Conservation (phyloP, 257 asterid species). For the Solanum paucissectum region DNA sequence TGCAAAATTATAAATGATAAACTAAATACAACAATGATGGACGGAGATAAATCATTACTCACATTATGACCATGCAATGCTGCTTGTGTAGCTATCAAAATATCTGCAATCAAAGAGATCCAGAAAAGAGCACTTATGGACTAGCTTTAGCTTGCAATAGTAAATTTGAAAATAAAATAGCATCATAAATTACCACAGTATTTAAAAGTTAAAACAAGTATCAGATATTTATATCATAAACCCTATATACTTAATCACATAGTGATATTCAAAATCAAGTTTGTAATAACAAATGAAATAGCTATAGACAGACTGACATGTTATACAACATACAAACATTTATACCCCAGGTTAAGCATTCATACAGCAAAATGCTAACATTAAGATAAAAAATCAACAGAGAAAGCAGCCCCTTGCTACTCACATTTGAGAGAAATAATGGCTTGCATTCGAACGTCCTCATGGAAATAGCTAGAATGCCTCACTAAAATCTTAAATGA, state of each 20-base stretch:
- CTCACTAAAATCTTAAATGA: conserved; percentile 68
- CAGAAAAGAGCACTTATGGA: not conserved
- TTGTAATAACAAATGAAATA: not conserved
- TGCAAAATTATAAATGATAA: not conserved
- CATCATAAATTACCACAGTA: not conserved
- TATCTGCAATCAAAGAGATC: conserved; percentile 44
- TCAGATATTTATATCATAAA: not conserved
- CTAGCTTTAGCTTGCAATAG: not conserved
- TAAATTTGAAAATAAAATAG: not conserved
- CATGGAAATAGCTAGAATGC: conserved; percentile 86
- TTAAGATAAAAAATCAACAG: not conserved
- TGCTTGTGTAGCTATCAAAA: conserved; percentile 59
- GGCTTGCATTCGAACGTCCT: conserved; percentile 97
- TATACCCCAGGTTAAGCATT: not conserved
- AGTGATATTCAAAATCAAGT: not conserved
- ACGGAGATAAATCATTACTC: conserved; percentile 18
- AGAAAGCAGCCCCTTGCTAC: conserved; percentile 12
- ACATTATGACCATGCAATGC: conserved; percentile 70
- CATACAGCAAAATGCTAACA: not conserved
- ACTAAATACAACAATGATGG: not conserved
- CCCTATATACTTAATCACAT: not conserved
- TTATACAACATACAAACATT: not conserved
- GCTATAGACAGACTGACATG: not conserved
- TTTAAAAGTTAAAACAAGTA: not conserved
- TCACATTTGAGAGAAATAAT: conserved; percentile 74